Conservation (phyloP, 208 protist genomes). For the Acanthamoeba sp. region DNA sequence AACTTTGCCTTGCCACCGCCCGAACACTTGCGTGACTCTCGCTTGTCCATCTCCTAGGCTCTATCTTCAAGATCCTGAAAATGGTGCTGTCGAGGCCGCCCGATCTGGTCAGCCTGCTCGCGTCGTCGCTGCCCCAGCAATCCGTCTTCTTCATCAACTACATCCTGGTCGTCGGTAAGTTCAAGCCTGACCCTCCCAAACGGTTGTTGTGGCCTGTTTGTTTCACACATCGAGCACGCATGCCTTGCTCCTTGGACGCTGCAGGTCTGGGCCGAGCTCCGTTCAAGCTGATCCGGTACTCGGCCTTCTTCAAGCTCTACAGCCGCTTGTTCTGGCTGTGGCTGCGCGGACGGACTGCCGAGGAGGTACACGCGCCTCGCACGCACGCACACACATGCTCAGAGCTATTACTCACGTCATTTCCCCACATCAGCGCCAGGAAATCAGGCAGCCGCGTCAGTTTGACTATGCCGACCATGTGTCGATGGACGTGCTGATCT, state of each 20-base stretch:
- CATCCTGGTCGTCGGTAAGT: conserved; percentile 47
- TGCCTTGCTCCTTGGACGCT: neutral
- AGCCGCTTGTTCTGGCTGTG: neutral
- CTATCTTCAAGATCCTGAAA: conserved; percentile 44
- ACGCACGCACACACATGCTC: too few relatives aligned
- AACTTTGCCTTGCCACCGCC: too few relatives aligned
- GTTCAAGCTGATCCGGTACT: conserved; percentile 30
- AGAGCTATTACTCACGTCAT: neutral
- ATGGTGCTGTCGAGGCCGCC: neutral
- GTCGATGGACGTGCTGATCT: conserved; percentile 47
- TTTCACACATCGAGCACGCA: neutral
- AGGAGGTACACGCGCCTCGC: conserved; percentile 36
- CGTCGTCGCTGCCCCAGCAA: conserved; percentile 46
- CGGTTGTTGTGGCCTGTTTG: too few relatives aligned
- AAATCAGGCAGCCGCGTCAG: conserved; percentile 4
- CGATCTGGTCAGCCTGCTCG: conserved; percentile 7
- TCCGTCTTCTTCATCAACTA: conserved; percentile 73
- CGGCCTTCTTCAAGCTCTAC: conserved; percentile 47
- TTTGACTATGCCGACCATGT: conserved; percentile 58
- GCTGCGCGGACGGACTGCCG: neutral
- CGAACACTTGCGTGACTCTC: neutral
- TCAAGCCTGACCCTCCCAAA: too few relatives aligned
- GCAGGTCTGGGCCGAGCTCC: conserved; percentile 36
- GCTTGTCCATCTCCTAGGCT: neutral
- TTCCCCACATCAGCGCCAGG: neutral